Evolutionary conservation across 768 basidiomycete species (phyloP), one percentile per base, ranked within the genome.

Genomic region (Xerocomellus chrysenteron): DNA sequence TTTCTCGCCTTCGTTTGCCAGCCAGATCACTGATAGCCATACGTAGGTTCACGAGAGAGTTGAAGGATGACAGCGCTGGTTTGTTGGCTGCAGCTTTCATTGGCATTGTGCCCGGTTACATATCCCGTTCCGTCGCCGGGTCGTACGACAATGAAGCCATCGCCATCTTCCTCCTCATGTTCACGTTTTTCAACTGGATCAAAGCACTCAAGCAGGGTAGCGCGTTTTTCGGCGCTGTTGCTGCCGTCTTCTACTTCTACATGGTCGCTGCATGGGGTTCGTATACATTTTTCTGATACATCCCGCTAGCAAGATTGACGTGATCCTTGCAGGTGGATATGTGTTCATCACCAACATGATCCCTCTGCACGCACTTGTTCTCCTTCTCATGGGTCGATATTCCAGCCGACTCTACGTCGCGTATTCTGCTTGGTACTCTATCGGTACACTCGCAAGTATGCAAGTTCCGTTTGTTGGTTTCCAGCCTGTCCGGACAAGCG

Each of bases 321-420:
- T 41, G 39, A 19, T 50, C 54, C 5, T 39, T 35, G 12, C 48
- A 92, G 92, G 92, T 80, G 94, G 94, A 62, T 99, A 98, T 75
- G 97, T 90, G 0, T 99, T 99, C 81, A 99, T 99, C 73, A 99
- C 97, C 45, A 99, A 99, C 80, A 99, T 99, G 96, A 95, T 98
- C 57, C 97, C 97, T 37, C 77, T 99, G 2, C 97, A 99, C 66
- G 90, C 92, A 0, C 82, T 98, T n/a, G 87, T 92, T 36, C 86
- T 99, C 54, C 83, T 98, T 52, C 78, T 98, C 35, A 99, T 98
- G 97, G 95, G 95, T 19, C 86, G 97, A 47, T 99, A 85, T 80
- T 92, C 87, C 58, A 87, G 83, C 67, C 86, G 94, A 26, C 82
- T 99, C 47, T 99, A 99, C 72, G 87, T 94, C 13, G 92, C 89